These are phyloP conservation scores for Myriosclerotinia curreyana DNA, from an alignment of 2,329 filamentous ascomycete genomes.

Conservation along the genomic window DNA sequence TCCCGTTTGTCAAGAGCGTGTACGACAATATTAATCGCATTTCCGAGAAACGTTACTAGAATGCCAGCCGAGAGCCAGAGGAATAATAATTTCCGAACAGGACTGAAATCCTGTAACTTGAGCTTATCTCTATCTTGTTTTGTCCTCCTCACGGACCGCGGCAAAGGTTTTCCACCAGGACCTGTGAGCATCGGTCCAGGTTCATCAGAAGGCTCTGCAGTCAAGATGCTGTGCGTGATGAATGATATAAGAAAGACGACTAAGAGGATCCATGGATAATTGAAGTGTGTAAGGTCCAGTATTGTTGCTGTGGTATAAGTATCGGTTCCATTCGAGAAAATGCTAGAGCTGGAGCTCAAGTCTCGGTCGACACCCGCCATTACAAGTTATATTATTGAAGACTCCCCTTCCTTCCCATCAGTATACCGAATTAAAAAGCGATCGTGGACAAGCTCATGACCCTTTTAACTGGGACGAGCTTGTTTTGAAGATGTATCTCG, in stretches of 20 bases:
- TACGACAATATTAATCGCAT: constrained; percentile 67
- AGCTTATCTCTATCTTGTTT: constrained; percentile 46
- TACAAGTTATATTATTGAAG: constrained; percentile 31
- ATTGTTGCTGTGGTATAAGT: constrained; percentile 25
- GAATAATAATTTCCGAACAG: constrained; percentile 68
- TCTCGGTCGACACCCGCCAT: constrained; percentile 35
- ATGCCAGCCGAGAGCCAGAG: constrained; percentile 69
- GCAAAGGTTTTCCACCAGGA: constrained; percentile 86
- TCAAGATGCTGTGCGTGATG: constrained; percentile 56
- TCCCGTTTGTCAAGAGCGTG: constrained; percentile 67
- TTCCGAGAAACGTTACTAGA: constrained; percentile 71
- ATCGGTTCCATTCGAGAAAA: constrained; percentile 25
- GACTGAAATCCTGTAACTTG: constrained; percentile 55
- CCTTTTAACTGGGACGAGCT: constrained; percentile 18
- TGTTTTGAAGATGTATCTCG: neutral
- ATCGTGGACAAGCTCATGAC: constrained; percentile 29
- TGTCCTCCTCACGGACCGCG: constrained; percentile 44
- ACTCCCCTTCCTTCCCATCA: constrained; percentile 36
- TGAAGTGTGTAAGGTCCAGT: constrained; percentile 39
- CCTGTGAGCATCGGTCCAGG: constrained; percentile 54
- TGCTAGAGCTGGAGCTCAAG: constrained; percentile 29
- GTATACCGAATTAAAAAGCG: constrained; percentile 29
- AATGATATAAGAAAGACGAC: constrained; percentile 62
- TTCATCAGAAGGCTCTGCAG: constrained; percentile 43
- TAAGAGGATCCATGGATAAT: constrained; percentile 62